phyloP scores from a whole-genome alignment of 2,329 filamentous ascomycete species.

The Rhexocercosporidium sp. region DNA sequence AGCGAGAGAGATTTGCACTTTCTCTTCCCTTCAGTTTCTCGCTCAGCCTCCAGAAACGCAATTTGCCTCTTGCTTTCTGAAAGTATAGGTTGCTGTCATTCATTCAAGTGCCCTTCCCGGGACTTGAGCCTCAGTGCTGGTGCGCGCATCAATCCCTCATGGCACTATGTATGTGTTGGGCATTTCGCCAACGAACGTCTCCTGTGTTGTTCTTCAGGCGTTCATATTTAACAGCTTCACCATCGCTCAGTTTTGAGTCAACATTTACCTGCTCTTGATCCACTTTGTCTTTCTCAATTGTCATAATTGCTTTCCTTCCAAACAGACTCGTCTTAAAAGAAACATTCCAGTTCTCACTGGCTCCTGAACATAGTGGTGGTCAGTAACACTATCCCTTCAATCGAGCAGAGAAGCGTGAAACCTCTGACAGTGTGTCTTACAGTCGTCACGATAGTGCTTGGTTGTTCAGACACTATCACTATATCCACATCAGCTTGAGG shows the following conservation, averaged over 20 bases:
- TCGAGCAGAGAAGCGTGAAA: not conserved
- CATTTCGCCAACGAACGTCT: not conserved
- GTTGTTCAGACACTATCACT: not conserved
- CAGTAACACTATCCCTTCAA: not conserved
- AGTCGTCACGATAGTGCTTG: not conserved
- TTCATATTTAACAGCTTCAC: not conserved
- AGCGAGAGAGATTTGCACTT: too few species aligned
- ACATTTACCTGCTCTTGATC: too few species aligned
- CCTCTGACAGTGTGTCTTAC: not conserved
- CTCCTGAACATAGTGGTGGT: not conserved
- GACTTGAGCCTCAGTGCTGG: not conserved
- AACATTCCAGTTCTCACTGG: not conserved
- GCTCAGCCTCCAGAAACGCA: too few species aligned
- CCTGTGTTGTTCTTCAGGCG: not conserved
- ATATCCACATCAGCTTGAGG: not conserved
- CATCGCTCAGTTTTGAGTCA: not conserved
- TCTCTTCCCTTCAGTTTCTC: too few species aligned
- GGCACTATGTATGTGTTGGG: not conserved
- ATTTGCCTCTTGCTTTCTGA: too few species aligned
- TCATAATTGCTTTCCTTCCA: not conserved
- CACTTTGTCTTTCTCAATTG: too few species aligned
- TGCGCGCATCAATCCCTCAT: not conserved
- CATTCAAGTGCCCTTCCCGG: too few species aligned
- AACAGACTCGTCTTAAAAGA: not conserved
- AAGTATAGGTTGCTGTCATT: too few species aligned